phyloP scores from a whole-genome alignment of 805 yeast species.

The Candida boidinii region DNA sequence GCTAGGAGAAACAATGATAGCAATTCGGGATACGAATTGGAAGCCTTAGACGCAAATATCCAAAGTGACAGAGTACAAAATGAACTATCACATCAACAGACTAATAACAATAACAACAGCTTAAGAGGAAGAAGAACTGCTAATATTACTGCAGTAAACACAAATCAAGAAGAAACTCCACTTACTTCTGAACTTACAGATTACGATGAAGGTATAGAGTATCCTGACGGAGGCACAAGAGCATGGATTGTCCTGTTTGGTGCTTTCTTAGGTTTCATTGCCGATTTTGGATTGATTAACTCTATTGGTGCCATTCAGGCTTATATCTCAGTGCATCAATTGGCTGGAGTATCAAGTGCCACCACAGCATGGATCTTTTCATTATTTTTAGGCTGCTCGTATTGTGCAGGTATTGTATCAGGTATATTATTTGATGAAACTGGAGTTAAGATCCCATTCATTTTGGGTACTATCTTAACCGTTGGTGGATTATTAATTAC shows the following conservation, averaged over 20 bases:
- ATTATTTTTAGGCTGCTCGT: constrained; percentile 39
- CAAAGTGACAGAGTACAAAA: too few species aligned
- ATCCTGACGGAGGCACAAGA: constrained; percentile 52
- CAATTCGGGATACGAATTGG: too few species aligned
- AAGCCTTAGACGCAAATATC: too few species aligned
- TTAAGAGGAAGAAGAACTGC: too few species aligned
- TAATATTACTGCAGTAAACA: too few species aligned
- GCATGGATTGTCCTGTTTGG: constrained; percentile 55
- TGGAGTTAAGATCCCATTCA: constrained; percentile 37
- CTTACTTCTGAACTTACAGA: neutral
- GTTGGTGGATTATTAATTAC: constrained; percentile 43
- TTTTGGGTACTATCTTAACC: constrained; percentile 31
- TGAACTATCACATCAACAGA: too few species aligned
- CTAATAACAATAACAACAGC: too few species aligned
- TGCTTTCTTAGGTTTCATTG: constrained; percentile 45
- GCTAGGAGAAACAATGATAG: too few species aligned
- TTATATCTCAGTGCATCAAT: constrained; percentile 47
- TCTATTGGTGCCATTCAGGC: constrained; percentile 57
- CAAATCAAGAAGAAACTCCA: neutral
- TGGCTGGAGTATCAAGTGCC: constrained; percentile 34
- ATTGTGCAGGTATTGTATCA: constrained; percentile 38
- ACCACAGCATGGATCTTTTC: constrained; percentile 61
- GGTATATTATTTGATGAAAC: constrained; percentile 52
- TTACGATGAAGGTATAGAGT: constrained; percentile 16
- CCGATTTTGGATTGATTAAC: constrained; percentile 49